Percentiles rank a stretch among this genome's conserved stretches.
Conservation (phyloP, 768 basidiomycete genomes). For the Botryobasidium botryosum region DNA sequence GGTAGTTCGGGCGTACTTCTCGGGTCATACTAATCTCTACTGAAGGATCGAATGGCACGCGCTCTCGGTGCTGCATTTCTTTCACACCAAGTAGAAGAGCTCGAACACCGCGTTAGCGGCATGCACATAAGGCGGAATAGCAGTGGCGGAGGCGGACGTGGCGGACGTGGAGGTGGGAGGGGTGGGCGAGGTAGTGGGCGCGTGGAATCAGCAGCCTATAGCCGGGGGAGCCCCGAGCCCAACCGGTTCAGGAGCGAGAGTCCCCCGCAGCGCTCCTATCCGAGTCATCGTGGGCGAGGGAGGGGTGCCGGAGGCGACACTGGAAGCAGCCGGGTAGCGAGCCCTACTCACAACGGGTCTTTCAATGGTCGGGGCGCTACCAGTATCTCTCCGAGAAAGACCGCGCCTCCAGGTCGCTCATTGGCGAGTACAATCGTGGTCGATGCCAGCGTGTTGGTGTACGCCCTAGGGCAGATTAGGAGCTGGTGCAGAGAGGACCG, state of each 20-base stretch:
- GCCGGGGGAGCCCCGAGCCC: not conserved
- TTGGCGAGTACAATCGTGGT: conserved; percentile 32
- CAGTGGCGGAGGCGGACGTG: conserved; percentile 27
- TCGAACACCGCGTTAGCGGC: conserved; percentile 50
- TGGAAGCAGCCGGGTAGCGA: not conserved
- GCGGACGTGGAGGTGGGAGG: conserved; percentile 8
- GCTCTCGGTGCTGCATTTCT: conserved; percentile 79
- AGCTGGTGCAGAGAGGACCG: conserved; percentile 65
- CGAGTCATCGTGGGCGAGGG: conserved; percentile 10
- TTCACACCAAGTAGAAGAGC: conserved; percentile 74
- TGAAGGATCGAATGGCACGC: conserved; percentile 42
- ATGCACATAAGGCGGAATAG: conserved; percentile 22
- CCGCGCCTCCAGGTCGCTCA: no score
- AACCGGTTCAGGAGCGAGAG: not conserved
- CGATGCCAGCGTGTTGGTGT: conserved; percentile 68
- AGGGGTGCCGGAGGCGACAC: not conserved
- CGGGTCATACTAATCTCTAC: no score
- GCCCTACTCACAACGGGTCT: not conserved
- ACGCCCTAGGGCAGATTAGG: conserved; percentile 63
- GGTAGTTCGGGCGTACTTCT: not conserved
- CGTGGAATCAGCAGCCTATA: no score
- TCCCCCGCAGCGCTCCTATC: not conserved
- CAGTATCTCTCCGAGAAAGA: conserved; percentile 15
- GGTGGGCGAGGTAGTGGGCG: conserved; percentile 4
- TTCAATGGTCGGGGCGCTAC: not conserved